phyloP scores from a whole-genome alignment of 1,139 yeast species.

The Candida pseudoviswanathii region DNA sequence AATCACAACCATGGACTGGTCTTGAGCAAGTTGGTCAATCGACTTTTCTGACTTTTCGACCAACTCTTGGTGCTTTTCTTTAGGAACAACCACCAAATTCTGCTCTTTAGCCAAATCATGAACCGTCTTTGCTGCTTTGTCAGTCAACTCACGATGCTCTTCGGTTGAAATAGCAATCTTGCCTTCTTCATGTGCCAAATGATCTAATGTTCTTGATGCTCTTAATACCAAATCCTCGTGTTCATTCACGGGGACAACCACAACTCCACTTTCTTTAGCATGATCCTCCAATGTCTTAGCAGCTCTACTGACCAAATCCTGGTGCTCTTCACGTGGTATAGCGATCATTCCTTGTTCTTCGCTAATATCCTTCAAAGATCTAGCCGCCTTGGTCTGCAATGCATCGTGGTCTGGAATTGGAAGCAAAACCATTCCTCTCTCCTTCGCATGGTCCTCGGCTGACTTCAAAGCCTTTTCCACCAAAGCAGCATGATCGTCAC shows the following conservation, averaged over 20 bases:
- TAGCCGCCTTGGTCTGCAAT: slow-evolving; percentile 7
- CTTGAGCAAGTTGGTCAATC: slow-evolving; percentile 16
- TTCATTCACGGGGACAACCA: slow-evolving; percentile 4
- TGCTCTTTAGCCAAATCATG: slow-evolving; percentile 17
- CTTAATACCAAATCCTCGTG: slow-evolving; percentile 6
- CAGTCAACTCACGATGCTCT: slow-evolving; percentile 15
- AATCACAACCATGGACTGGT: slow-evolving; percentile 15
- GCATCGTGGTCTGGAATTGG: slow-evolving; percentile 5
- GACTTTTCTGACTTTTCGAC: slow-evolving; percentile 6
- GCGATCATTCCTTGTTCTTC: slow-evolving; percentile 15
- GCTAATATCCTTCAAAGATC: slow-evolving; percentile 14
- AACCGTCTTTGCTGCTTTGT: slow-evolving; percentile 16
- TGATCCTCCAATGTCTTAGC: slow-evolving; percentile 13
- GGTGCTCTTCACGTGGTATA: slow-evolving; percentile 18
- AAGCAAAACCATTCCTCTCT: slow-evolving; percentile 13
- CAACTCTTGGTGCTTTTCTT: slow-evolving; percentile 10
- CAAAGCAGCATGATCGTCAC: slow-evolving; percentile 16
- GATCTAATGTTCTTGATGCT: slow-evolving; percentile 6
- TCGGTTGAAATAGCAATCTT: slow-evolving; percentile 12
- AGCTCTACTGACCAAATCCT: slow-evolving; percentile 17
- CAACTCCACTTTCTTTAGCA: slow-evolving; percentile 14
- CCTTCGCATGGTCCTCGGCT: slow-evolving; percentile 19
- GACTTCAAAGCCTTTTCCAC: slow-evolving; percentile 16
- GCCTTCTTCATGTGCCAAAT: slow-evolving; percentile 17
- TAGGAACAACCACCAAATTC: slow-evolving; percentile 12